Evolutionary conservation across 176 grass and related monocot genomes (phyloP).

Genomic region (Aegilops sharonensis): DNA sequence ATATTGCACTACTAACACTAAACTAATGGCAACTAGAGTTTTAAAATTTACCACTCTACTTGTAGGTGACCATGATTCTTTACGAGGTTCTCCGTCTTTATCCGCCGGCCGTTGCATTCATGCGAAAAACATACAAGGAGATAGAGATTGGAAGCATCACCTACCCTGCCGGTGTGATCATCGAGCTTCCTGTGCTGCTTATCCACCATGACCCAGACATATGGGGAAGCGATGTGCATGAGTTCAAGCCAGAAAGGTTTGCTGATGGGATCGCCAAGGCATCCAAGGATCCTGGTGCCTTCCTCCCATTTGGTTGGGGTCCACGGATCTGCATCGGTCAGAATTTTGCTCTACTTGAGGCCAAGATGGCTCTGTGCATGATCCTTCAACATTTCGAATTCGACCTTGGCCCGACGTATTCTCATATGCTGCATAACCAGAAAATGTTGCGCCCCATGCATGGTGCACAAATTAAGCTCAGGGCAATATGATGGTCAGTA

Average conservation of each 20-base stretch:
- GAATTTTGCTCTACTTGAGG: neutral
- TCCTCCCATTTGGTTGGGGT: neutral
- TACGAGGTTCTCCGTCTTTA: neutral
- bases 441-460: neutral
- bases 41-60: neutral
- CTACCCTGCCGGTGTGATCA: neutral
- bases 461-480: neutral
- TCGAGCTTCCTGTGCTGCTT: neutral
- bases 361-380: neutral
- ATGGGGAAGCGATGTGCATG: neutral
- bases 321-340: neutral
- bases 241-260: neutral
- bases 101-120: neutral
- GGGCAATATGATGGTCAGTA: neutral
- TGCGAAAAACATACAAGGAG: neutral
- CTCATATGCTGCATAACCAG: neutral
- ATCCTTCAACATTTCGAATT: neutral
- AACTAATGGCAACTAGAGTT: too few species aligned
- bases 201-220: conserved; percentile 43
- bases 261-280: neutral
- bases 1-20: neutral
- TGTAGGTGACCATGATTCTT: neutral
- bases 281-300: neutral
- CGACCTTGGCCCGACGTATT: neutral
- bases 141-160: neutral